Evolutionary conservation across 805 yeast species (phyloP).

Genomic region (Candida corydali): DNA sequence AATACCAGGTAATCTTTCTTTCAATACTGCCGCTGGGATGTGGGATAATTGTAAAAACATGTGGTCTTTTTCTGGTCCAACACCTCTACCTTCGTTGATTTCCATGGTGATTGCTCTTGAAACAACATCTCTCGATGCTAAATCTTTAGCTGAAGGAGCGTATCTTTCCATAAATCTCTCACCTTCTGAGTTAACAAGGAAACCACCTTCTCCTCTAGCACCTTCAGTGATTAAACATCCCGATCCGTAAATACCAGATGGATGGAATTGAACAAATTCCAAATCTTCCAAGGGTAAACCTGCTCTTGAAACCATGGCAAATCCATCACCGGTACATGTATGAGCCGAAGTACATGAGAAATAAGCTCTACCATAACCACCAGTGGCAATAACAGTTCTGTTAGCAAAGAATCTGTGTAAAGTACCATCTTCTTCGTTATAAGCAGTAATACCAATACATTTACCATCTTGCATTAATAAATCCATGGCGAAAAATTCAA

Average conservation of each 20-base stretch:
- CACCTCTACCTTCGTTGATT: constrained; percentile 99
- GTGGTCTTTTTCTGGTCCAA: constrained; percentile 94
- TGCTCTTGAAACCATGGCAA: constrained; percentile 97
- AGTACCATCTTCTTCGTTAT: constrained; percentile 99
- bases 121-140: constrained; percentile 98
- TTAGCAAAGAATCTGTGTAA: constrained; percentile 97
- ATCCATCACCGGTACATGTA: constrained; percentile 99
- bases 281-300: constrained; percentile 97
- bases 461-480: constrained; percentile 92
- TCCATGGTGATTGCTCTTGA: constrained; percentile 98
- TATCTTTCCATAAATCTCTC: constrained; percentile 99
- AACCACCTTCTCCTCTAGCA: constrained; percentile 99
- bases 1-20: constrained; percentile 98
- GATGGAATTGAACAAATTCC: constrained; percentile 99
- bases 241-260: constrained; percentile 98
- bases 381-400: constrained; percentile 95
- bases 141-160: constrained; percentile 98
- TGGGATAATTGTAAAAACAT: constrained; percentile 92
- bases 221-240: constrained; percentile 99
- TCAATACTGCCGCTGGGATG: constrained; percentile 85
- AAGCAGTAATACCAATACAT: constrained; percentile 95
- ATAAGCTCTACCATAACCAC: constrained; percentile 98
- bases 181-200: constrained; percentile 93
- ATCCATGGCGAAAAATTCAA: constrained; percentile 96
- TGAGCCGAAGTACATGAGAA: constrained; percentile 99